Evolutionary conservation across 2,329 filamentous ascomycete genomes (phyloP), one percentile per base, ranked within the genome.

Genomic region (Curvularia lunata): DNA sequence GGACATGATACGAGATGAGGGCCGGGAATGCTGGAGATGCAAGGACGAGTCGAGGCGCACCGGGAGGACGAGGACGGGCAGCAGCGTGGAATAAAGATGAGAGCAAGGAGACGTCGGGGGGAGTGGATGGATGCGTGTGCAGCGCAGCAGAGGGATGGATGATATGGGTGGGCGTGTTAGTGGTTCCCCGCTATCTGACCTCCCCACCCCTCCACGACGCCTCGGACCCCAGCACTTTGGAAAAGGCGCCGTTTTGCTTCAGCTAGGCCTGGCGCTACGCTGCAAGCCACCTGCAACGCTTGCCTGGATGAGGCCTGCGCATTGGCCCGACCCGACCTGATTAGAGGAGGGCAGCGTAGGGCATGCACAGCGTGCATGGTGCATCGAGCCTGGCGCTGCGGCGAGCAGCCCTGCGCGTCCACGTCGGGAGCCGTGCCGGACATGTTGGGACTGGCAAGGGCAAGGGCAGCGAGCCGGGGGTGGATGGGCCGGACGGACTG

Each of bases 281-380:
- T 70, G 71, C 71, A 72, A 60, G 69, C 72, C 70, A 61, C 64
- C 59, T 70, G 69, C 71, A 69, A 32, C 64, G 62, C 64, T 65
- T 59, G 60, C 61, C 42, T 56, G 56, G 51, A 65, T 56, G 58
- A 53, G 49, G 52, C 45, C 37, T 61, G 53, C 65, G 60, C 62
- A 42, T 67, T 70, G 67, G 68, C 34, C 43, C 25, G 46, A 42
- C 58, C 58, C 7, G 40, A 23, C 40, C 10, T 10, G 54, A 65
- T 42, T 30, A 30, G 28, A 30, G 23, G 4, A 25, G 23, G 23
- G 23, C 23, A 6, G 23, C 23, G 27, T 30, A 30, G 27, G 27
- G 27, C 27, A 30, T 25, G 23, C 23, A 25, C 23, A 25, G 23
- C 6, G 23, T 25, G 23, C 27, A 30, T 30, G 25, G 8, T 27